phyloP scores from a whole-genome alignment of 805 yeast genomes.

The Candida patagonica region DNA sequence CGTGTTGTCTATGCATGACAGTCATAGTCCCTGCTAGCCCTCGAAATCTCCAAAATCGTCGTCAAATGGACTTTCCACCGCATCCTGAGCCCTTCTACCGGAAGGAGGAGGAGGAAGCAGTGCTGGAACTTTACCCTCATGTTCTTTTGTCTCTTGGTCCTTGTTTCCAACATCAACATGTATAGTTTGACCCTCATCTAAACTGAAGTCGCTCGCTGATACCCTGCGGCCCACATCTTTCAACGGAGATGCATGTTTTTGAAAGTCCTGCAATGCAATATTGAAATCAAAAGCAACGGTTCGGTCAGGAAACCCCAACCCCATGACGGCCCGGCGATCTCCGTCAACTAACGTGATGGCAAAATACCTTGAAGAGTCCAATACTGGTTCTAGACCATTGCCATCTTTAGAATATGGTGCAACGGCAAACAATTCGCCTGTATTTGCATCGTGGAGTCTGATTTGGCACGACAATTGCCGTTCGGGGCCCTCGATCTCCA shows the following conservation, averaged over 20 bases:
- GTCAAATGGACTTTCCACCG: constrained; percentile 14
- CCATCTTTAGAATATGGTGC: constrained; percentile 28
- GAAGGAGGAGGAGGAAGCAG: constrained; percentile 25
- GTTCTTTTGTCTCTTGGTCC: background rate
- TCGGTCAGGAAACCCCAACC: constrained; percentile 32
- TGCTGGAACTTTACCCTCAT: constrained; percentile 11
- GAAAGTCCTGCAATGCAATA: constrained; percentile 29
- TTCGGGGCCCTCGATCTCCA: constrained; percentile 18
- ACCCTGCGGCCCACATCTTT: too few relatives aligned
- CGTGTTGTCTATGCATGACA: too few relatives aligned
- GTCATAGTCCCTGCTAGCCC: constrained; percentile 6
- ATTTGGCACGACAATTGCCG: constrained; percentile 20
- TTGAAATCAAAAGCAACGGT: constrained; percentile 30
- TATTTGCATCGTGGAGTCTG: constrained; percentile 22
- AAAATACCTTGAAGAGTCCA: constrained; percentile 29
- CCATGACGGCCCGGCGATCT: constrained; percentile 31
- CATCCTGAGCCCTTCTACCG: constrained; percentile 7
- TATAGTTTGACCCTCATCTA: constrained; percentile 21
- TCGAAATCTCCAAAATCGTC: constrained; percentile 32
- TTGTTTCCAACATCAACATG: constrained; percentile 11
- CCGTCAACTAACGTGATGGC: constrained; percentile 29
- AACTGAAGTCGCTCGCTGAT: constrained; percentile 17
- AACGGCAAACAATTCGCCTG: constrained; percentile 29
- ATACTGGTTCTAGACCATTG: constrained; percentile 26
- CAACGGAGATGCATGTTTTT: constrained; percentile 15